Evolutionary conservation across 805 yeast species (phyloP).

Genomic region (Metschnikowia colocasiae): DNA sequence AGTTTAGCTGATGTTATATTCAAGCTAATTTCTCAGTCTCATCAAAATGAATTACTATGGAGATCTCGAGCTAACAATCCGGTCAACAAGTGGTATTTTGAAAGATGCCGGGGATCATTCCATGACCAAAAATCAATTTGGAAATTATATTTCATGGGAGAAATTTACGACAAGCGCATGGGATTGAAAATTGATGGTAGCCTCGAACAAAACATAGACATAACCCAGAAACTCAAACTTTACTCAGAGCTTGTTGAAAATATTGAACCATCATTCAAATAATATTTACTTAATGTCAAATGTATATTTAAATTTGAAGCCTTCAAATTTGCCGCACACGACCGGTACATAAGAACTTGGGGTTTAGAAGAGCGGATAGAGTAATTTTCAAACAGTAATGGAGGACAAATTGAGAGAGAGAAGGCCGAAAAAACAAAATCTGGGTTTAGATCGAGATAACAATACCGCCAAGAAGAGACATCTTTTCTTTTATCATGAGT

Average conservation of each 20-base stretch:
- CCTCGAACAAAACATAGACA: slow-evolving; percentile 12
- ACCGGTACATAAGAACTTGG: not conserved
- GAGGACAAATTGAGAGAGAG: not conserved
- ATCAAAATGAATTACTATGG: slow-evolving; percentile 79
- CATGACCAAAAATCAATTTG: slow-evolving; percentile 33
- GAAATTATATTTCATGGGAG: slow-evolving; percentile 43
- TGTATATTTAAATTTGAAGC: not conserved
- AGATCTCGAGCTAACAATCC: slow-evolving; percentile 84
- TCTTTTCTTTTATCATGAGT: slow-evolving; percentile 45
- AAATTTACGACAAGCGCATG: slow-evolving; percentile 35
- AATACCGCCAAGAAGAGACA: too few relatives aligned
- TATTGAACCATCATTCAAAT: slow-evolving; percentile 13
- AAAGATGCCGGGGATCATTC: slow-evolving; percentile 72
- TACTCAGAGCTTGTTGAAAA: slow-evolving; percentile 14
- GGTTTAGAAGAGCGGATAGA: not conserved
- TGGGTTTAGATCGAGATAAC: not conserved
- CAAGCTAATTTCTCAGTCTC: slow-evolving; percentile 67
- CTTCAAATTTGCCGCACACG: too few relatives aligned
- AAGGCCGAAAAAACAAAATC: not conserved
- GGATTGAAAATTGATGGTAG: slow-evolving; percentile 19
- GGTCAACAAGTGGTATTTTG: slow-evolving; percentile 97
- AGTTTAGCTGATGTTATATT: slow-evolving; percentile 93
- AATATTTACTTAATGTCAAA: not conserved
- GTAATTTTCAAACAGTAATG: not conserved
- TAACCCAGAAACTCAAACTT: slow-evolving; percentile 12